A percentile compares a stretch with the other conserved stretches of the same genome.
Evolutionary conservation across 805 yeast species (phyloP).

Genomic region (Sungouiozyma intestinalis): DNA sequence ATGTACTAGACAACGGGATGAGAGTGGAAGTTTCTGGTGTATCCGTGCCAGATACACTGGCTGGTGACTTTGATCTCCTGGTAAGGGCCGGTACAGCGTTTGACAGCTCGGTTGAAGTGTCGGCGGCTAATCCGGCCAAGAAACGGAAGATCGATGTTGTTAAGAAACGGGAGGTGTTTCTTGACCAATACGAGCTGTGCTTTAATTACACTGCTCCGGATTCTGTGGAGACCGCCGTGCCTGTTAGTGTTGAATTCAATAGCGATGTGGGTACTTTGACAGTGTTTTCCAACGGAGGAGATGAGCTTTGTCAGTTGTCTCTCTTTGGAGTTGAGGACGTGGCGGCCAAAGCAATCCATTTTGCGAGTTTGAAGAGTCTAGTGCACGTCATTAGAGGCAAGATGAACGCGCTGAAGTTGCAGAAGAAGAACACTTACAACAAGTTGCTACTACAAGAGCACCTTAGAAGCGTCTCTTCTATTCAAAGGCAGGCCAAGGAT

Average conservation of each 20-base stretch:
- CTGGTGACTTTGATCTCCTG: not conserved
- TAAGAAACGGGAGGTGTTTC: not conserved
- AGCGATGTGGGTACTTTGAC: not conserved
- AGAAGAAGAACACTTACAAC: not conserved
- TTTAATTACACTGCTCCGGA: not conserved
- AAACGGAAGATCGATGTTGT: not conserved
- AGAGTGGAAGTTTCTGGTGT: not conserved
- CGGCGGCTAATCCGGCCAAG: not conserved
- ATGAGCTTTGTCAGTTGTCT: not conserved
- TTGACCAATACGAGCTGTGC: not conserved
- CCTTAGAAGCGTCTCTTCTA: not conserved
- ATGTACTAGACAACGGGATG: not conserved
- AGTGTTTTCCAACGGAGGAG: not conserved
- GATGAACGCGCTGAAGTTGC: not conserved
- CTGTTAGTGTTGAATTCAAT: not conserved
- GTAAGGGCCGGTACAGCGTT: not conserved
- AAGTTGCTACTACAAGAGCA: not conserved
- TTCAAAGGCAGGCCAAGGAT: conserved; percentile 4
- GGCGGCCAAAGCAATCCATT: not conserved
- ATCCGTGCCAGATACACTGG: not conserved
- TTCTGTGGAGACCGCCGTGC: not conserved
- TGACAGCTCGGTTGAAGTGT: not conserved
- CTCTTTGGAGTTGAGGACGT: not conserved
- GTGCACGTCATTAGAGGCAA: not conserved
- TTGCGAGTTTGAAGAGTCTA: not conserved